Base-by-base conservation (phyloP, 345 rosid genomes). In the Viola odorata region DNA sequence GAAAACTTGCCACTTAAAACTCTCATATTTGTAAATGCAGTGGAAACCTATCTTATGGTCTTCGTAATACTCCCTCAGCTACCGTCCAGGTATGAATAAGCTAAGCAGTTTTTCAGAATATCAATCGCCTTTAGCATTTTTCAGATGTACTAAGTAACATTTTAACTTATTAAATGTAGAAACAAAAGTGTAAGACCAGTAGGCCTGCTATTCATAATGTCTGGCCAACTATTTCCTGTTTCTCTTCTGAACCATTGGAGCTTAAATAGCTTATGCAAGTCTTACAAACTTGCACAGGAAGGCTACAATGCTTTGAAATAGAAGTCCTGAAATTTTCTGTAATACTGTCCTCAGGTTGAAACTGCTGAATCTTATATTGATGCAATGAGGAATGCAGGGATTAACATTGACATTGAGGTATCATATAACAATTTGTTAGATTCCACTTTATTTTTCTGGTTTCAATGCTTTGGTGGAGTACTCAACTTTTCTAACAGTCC, bases 41-140 rank as follows among this genome's bases (percentile, higher is more conserved):
- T 70, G 96, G 91, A 60, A 85, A 76, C 66, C 70, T 77, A 67
- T 92, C 98, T 9, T 83, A 69, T 71, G 98, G 96, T 66, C 94
- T 89, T 62, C 91, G 96, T 60, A 89, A 85, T 79, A 84, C 94
- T 75, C 78, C 85, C 61, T 78, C 81, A 40, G 87, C 91, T 53
- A 81, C 88, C 53, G 68, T 89, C 57, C 63, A 58, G 83, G 96
- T 89, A 75, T 70, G n/a, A n/a, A n/a, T n/a, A n/a, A n/a, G n/a
- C n/a, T 23, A 23, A 23, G 32, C 32, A 23, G 32, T 23, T 23
- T 23, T 23, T 23, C 1, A 23, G 32, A 23, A 23, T 23, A 23
- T 23, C 32, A 23, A 23, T 23, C 32, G 2, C 2, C 32, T 23
- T 23, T 23, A 23, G 32, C 32, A 23, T 23, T 23, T 23, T 23